Conservation (phyloP, 371 early-diverging fungal genomes). For the Paramicrosporidium saccamoebae region DNA sequence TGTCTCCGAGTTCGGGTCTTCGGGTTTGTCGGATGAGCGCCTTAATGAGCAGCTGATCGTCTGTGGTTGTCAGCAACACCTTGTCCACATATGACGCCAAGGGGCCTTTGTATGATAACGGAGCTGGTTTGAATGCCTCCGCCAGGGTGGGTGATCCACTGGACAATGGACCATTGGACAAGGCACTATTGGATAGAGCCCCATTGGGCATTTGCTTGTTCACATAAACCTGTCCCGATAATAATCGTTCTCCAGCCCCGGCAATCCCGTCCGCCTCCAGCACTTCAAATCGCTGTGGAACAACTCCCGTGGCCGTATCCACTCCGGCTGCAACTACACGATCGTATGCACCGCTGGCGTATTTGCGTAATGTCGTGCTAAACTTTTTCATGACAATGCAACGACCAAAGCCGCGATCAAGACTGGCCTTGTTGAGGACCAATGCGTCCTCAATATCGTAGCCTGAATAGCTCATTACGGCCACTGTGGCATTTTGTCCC, state of each 20-base stretch:
- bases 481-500: slow-evolving; percentile 97
- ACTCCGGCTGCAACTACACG: slow-evolving; percentile 37
- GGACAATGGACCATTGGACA: too few relatives aligned
- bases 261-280: slow-evolving; percentile 66
- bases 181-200: too few relatives aligned
- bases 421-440: slow-evolving; percentile 71
- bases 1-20: slow-evolving; percentile 95
- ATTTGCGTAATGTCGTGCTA: slow-evolving; percentile 83
- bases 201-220: slow-evolving; percentile 65
- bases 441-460: slow-evolving; percentile 99
- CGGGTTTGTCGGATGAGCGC: slow-evolving; percentile 84
- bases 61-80: slow-evolving; percentile 69
- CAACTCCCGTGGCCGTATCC: slow-evolving; percentile 7
- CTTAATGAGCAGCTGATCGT: slow-evolving; percentile 81
- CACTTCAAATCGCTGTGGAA: slow-evolving; percentile 15
- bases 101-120: slow-evolving; percentile 53
- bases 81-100: slow-evolving; percentile 34
- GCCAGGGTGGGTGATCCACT: too few relatives aligned
- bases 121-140: slow-evolving; percentile 31
- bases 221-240: slow-evolving; percentile 28
- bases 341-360: slow-evolving; percentile 63
- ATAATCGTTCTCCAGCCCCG: slow-evolving; percentile 43
- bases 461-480: slow-evolving; percentile 96
- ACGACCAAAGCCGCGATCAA: slow-evolving; percentile 96
- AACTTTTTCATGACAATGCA: slow-evolving; percentile 80